Evolutionary conservation across 257 asterid genomes (phyloP).

Genomic region (Cordia subcordata): DNA sequence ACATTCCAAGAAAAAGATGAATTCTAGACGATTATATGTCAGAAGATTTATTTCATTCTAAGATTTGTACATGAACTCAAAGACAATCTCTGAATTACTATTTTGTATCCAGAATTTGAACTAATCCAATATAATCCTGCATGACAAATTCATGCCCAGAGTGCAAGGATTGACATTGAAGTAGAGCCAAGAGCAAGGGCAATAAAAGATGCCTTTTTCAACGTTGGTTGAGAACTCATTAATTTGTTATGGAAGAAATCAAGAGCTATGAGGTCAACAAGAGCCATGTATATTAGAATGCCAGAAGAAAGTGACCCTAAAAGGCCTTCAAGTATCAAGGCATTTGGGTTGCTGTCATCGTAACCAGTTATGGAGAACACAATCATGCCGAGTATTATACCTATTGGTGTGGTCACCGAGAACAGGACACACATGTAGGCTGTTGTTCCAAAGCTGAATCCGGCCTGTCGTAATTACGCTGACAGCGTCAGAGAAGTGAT

Average conservation of each 20-base stretch:
- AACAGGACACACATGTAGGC: slow-evolving; percentile 43
- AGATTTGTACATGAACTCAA: too few relatives aligned
- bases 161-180: slow-evolving; percentile 40
- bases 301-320: slow-evolving; percentile 41
- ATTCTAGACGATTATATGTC: too few relatives aligned
- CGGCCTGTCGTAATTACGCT: slow-evolving; percentile 32
- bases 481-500: too few relatives aligned
- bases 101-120: too few relatives aligned
- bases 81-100: too few relatives aligned
- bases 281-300: slow-evolving; percentile 36
- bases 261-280: slow-evolving; percentile 42
- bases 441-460: slow-evolving; percentile 35
- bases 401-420: slow-evolving; percentile 39
- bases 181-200: slow-evolving; percentile 40
- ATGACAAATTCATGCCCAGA: slow-evolving; percentile 36
- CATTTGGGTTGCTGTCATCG: slow-evolving; percentile 35
- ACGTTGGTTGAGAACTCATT: slow-evolving; percentile 23
- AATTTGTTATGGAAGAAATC: slow-evolving; percentile 42
- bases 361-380: slow-evolving; percentile 31
- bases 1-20: too few relatives aligned
- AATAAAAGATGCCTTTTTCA: slow-evolving; percentile 34
- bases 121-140: too few relatives aligned
- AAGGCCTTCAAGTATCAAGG: slow-evolving; percentile 35
- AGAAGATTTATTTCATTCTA: too few relatives aligned
- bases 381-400: slow-evolving; percentile 35